Evolutionary conservation across 305 asterid genomes (phyloP).

Genomic region (Caryopteris hybrid): DNA sequence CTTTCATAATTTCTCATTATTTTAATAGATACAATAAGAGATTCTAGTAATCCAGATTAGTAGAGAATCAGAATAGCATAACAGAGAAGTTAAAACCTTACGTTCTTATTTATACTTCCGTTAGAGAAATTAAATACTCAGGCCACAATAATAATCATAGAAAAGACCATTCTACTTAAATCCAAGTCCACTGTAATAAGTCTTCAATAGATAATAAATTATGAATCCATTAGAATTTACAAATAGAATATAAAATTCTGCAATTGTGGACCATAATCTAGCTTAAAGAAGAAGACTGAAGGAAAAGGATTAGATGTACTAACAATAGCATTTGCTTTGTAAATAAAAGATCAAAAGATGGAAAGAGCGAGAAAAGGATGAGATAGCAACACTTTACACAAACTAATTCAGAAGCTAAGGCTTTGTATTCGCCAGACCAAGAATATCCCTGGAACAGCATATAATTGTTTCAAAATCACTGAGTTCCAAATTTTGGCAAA

Average conservation of each 20-base stretch:
- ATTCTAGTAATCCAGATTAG: neutral
- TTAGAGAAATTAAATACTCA: neutral
- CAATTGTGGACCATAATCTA: neutral
- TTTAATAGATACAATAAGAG: neutral
- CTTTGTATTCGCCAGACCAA: conserved; percentile 6
- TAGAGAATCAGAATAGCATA: neutral
- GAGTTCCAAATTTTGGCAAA: neutral
- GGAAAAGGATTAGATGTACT: neutral
- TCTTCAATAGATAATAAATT: neutral
- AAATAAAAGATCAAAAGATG: no score
- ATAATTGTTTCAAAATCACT: neutral
- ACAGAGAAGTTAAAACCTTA: neutral
- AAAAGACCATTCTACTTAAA: neutral
- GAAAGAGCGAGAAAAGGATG: neutral
- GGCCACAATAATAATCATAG: neutral
- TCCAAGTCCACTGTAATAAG: neutral
- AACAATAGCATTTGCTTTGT: conserved; percentile 10
- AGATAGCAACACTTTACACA: conserved; percentile 30
- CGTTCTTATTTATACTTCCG: conserved; percentile 1
- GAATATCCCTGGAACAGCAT: conserved; percentile 22
- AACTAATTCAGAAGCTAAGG: conserved; percentile 30
- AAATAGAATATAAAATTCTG: neutral
- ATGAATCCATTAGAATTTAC: neutral
- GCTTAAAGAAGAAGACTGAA: neutral
- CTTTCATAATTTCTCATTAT: neutral